A percentile compares a stretch with the other conserved stretches of the same genome.
Conservation (phyloP, 371 early-diverging fungal genomes). For the Haplosporangium sp. region DNA sequence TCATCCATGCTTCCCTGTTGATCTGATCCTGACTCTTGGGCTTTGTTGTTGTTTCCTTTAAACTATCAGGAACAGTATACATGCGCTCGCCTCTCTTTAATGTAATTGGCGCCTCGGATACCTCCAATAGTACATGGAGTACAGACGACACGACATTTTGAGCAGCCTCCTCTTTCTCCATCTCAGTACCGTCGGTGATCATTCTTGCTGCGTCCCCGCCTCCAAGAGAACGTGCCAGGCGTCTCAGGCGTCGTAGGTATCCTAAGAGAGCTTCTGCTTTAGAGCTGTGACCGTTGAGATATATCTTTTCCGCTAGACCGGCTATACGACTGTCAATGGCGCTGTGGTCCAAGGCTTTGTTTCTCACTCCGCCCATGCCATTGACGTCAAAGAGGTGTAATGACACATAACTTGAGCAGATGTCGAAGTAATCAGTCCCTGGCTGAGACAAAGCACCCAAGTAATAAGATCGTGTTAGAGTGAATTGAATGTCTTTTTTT, state of each 20-base stretch:
- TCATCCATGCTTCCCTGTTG: conserved; percentile 22
- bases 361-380: conserved; percentile 36
- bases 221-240: conserved; percentile 21
- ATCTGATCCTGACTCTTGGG: conserved; percentile 24
- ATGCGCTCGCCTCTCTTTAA: conserved; percentile 15
- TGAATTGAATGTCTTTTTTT: neutral
- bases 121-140: conserved; percentile 30
- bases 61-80: conserved; percentile 13
- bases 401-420: conserved; percentile 24
- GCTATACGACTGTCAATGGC: conserved; percentile 24
- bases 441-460: conserved; percentile 9
- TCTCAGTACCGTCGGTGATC: conserved; percentile 14
- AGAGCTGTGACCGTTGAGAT: conserved; percentile 20
- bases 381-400: conserved; percentile 35
- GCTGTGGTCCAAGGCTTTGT: conserved; percentile 35
- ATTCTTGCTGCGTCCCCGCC: conserved; percentile 19
- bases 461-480: neutral
- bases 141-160: conserved; percentile 42
- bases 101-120: conserved; percentile 39
- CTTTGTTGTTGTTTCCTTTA: conserved; percentile 5
- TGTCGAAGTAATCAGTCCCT: conserved; percentile 28
- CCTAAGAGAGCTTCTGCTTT: conserved; percentile 29
- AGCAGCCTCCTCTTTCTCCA: conserved; percentile 32
- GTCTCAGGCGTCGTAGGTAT: conserved; percentile 16
- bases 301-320: conserved; percentile 40